Conservation (phyloP, 23 red algal genomes). For the Agarophyton chilense region DNA sequence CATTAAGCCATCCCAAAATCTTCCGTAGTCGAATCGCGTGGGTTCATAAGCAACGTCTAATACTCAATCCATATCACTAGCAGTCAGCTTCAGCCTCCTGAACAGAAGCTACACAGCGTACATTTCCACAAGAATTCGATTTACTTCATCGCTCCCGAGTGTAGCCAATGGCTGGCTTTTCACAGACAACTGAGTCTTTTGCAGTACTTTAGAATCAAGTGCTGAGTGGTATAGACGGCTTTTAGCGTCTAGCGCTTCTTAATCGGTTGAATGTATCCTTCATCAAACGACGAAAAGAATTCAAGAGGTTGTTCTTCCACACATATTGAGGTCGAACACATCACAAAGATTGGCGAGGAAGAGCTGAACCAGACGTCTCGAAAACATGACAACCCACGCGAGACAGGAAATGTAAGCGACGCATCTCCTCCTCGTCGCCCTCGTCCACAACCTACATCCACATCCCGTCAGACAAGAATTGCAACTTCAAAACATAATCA, state of each 20-base stretch:
- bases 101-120: not conserved
- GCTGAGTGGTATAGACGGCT: slow-evolving; percentile 7
- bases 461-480: slow-evolving; percentile 17
- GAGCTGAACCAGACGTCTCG: not conserved
- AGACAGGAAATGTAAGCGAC: slow-evolving; percentile 47
- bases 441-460: slow-evolving; percentile 23
- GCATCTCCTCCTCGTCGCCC: slow-evolving; percentile 64
- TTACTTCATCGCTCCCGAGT: not conserved
- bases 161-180: slow-evolving; percentile 20
- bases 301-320: slow-evolving; percentile 26
- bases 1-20: slow-evolving; percentile 13
- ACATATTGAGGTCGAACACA: not conserved
- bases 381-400: not conserved
- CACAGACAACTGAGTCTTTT: not conserved
- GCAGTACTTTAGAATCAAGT: not conserved
- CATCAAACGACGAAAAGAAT: slow-evolving; percentile 26
- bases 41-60: not conserved
- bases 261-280: slow-evolving; percentile 31
- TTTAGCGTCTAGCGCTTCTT: slow-evolving; percentile 10
- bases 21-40: slow-evolving; percentile 22
- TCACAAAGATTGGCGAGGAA: not conserved
- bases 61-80: slow-evolving; percentile 1
- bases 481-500: not conserved
- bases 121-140: not conserved
- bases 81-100: slow-evolving; percentile 12